These are phyloP conservation scores for Pseudocercospora fijiensis DNA, from an alignment of 2,329 filamentous ascomycete species.

Conservation along the genomic window DNA sequence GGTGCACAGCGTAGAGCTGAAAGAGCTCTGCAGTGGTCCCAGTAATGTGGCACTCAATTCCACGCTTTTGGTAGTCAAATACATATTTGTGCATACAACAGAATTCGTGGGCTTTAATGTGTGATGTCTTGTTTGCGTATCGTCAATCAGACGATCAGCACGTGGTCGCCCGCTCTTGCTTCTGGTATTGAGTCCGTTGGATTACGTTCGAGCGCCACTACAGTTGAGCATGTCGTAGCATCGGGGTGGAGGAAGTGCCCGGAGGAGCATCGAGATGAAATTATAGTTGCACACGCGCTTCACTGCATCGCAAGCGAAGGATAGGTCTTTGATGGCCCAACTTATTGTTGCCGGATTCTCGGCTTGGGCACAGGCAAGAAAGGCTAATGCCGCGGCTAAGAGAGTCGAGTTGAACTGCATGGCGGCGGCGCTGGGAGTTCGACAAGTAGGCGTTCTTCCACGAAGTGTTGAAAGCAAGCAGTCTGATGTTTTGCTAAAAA, in stretches of 20 bases:
- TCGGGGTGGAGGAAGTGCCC: neutral
- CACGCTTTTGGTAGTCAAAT: neutral
- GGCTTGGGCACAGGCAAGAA: neutral
- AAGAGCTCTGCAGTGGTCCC: neutral
- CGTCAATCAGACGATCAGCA: neutral
- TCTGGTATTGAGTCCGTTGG: neutral
- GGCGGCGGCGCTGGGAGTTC: neutral
- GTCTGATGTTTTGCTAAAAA: neutral
- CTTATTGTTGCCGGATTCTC: neutral
- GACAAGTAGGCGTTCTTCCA: neutral
- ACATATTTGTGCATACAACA: neutral
- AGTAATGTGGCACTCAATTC: neutral
- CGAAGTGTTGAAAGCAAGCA: neutral
- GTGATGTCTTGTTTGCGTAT: neutral
- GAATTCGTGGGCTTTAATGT: too few species aligned
- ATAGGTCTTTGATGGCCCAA: neutral
- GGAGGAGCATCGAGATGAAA: neutral
- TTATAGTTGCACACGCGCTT: neutral
- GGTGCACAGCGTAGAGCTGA: neutral
- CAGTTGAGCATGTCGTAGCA: neutral
- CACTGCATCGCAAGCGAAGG: neutral
- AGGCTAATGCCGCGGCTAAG: neutral
- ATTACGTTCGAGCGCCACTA: neutral
- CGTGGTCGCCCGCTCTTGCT: neutral
- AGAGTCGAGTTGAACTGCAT: neutral